Conservation (phyloP, 306 rosid genomes). For the Cucurbita ficifolia region DNA sequence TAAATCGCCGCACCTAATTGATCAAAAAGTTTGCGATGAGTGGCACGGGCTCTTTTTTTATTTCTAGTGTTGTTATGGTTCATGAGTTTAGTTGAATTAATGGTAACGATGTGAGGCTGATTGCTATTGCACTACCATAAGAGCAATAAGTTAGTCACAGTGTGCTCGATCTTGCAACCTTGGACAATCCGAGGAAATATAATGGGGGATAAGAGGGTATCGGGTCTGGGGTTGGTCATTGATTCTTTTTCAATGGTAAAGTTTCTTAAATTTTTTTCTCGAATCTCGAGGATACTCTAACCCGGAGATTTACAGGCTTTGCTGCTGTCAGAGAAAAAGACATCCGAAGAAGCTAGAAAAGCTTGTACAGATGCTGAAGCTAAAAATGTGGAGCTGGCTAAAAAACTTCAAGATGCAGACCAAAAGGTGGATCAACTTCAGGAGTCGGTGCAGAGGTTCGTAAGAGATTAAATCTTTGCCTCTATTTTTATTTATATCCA, state of each 20-base stretch:
- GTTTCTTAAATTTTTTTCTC: background rate
- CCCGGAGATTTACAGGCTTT: slow-evolving; percentile 35
- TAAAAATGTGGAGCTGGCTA: slow-evolving; percentile 54
- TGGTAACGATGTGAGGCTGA: no score
- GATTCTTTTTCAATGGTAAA: background rate
- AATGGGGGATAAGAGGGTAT: no score
- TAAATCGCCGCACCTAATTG: no score
- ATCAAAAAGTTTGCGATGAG: no score
- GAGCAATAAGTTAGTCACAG: no score
- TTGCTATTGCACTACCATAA: no score
- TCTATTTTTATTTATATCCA: background rate
- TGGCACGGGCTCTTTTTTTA: no score
- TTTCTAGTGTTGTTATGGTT: no score
- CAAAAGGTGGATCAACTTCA: slow-evolving; percentile 79
- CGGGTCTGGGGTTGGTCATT: background rate
- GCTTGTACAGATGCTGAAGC: slow-evolving; percentile 46
- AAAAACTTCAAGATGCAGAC: slow-evolving; percentile 62
- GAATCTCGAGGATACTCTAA: background rate
- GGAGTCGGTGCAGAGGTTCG: slow-evolving; percentile 93
- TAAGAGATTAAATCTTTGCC: slow-evolving; percentile 11
- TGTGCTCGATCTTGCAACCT: no score
- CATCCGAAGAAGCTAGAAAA: slow-evolving; percentile 59
- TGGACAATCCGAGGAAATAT: no score
- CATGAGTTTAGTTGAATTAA: no score
- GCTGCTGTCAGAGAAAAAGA: slow-evolving; percentile 47